Base-by-base conservation (phyloP, 495 filamentous ascomycete species). In the Aspergillus bridgeri region DNA sequence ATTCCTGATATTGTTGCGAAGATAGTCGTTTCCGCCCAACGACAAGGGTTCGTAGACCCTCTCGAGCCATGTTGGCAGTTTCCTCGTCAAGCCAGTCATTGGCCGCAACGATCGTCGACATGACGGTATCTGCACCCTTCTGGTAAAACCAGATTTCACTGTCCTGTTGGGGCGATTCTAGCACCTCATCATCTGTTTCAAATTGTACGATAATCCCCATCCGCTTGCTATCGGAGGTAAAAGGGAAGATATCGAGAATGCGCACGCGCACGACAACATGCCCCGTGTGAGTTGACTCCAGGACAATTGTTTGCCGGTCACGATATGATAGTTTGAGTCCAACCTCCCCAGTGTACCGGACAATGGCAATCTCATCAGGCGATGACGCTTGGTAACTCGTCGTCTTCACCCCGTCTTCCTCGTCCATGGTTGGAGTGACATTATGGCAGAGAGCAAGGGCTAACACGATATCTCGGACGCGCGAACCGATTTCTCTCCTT, bases 21-120 rank as follows among this genome's bases (percentile, higher is more conserved):
- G 90, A 90, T 22, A 99, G 76, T 29, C 81, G 85, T 69, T 91
- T 96, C 45, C 95, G 79, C 42, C 95, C 95, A 17, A 99, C 86
- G 9, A 99, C 95, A 8, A 99, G 81, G 6, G 95, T 99, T 19
- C 95, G 86, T 49, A 99, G 77, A 21, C 95, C 95, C 75, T 99
- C 95, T 19, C 95, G 84, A 3, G 95, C 95, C 95, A 99, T 98
- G 65, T 99, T 99, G 3, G 90, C 89, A 2, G 93, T 97, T 69
- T 99, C 95, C 65, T 99, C 95, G 56, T 98, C 95, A 3, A 99
- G 83, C 95, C 95, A 99, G 77, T 98, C 94, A 66, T 97, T 97
- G 13, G 91, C 82, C 15, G 87, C 89, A 24, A 99, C 95, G 60
- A 99, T 98, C 13, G 88, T 81, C 17, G 85, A 79, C 95, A 99